Evolutionary conservation across 208 protist genomes (phyloP), one percentile per base, ranked within the genome.

Genomic region (Spongospora subterranea): DNA sequence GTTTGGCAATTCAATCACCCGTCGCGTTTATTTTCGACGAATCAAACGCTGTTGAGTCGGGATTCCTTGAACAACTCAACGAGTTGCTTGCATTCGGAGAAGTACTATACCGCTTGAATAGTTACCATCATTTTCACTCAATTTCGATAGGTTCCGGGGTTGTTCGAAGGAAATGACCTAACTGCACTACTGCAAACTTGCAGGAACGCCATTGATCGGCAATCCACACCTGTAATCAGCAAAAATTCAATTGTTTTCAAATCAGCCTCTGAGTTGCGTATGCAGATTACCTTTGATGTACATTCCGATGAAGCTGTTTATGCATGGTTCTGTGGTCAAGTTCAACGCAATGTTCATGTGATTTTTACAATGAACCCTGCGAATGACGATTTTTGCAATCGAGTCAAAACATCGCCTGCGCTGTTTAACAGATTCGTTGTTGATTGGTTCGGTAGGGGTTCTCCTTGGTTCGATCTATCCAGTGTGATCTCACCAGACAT

Each of bases 321-420:
- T 41, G 88, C 91, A 88, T 89, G 97, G 96, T 99, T 99, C 94
- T 94, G 98, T 45, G 89, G 88, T 13, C 97, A 98, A 92, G 97
- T 99, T n/a, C 95, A 96, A 91, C 93, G 95, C 90, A 99, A 99
- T 92, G 95, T 99, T 40, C 99, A 99, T 93, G 97, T 99, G 17
- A 97, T 99, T 32, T 99, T 99, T 92, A 99, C 98, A 39, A 99
- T 99, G 95, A 99, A 99, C 94, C 98, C 99, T n/a, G 95, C 97
- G 45, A 96, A 94, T 0, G 94, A 96, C 60, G 98, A 99, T 89
- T 98, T 99, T 91, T 94, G 97, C 20, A 96, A 96, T 46, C 96
- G 98, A 89, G 95, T 96, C 0, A 95, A 97, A 35, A 97, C 98
- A 29, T 99, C 97, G 53, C 98, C 99, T 20, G 98, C 99, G 35